These are phyloP conservation scores for Fusarium succisae DNA, from an alignment of 2,329 filamentous ascomycete species.

Conservation along the genomic window DNA sequence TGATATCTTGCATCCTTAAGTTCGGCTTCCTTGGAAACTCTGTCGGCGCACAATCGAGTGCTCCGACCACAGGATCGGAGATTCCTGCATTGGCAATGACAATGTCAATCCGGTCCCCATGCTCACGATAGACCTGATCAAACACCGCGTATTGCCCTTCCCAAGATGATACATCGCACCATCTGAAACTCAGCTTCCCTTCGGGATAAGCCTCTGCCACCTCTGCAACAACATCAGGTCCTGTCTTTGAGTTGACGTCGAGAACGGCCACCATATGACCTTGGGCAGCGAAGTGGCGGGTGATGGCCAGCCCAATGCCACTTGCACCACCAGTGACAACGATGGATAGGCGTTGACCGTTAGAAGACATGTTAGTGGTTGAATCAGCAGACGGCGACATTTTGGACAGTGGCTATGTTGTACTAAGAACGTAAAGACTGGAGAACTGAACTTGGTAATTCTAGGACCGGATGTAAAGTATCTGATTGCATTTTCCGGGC, in stretches of 20 bases:
- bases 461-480: too few species aligned
- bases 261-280: neutral
- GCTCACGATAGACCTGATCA: neutral
- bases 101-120: neutral
- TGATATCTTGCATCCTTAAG: neutral
- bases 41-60: neutral
- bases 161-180: neutral
- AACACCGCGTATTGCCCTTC: neutral
- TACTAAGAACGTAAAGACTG: neutral
- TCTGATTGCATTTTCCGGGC: accelerated
- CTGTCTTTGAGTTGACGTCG: neutral
- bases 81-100: neutral
- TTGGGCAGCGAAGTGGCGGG: neutral
- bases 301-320: neutral
- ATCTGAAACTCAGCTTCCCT: neutral
- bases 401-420: neutral
- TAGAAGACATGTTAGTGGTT: neutral
- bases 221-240: neutral
- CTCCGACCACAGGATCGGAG: neutral
- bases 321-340: neutral
- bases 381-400: neutral
- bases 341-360: neutral
- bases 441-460: neutral
- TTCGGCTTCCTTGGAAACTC: neutral
- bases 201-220: neutral